phyloP scores from a whole-genome alignment of 2,329 filamentous ascomycete genomes.

The Diplodia scrobiculata region DNA sequence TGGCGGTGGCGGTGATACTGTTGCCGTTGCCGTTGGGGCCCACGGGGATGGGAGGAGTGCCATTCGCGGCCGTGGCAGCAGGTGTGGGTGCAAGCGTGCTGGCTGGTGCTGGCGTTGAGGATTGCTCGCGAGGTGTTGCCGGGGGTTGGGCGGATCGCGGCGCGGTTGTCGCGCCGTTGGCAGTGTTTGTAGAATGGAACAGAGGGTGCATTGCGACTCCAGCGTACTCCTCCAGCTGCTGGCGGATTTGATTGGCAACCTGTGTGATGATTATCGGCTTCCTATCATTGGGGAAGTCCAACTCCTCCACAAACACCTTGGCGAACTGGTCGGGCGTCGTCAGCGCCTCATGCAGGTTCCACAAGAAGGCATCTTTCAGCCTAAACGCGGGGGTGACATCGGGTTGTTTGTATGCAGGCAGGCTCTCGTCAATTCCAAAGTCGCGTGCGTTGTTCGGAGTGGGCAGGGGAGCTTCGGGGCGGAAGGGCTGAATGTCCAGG shows the following conservation, averaged over 20 bases:
- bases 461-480: constrained; percentile 66
- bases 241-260: constrained; percentile 91
- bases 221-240: constrained; percentile 93
- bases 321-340: constrained; percentile 96
- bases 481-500: constrained; percentile 80
- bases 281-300: constrained; percentile 78
- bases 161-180: background rate
- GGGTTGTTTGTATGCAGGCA: constrained; percentile 76
- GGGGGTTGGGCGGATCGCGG: constrained; percentile 1
- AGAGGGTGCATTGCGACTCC: constrained; percentile 90
- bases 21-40: constrained; percentile 39
- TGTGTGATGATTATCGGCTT: constrained; percentile 67
- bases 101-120: constrained; percentile 52
- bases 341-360: constrained; percentile 94
- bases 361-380: constrained; percentile 91
- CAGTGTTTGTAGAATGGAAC: constrained; percentile 64
- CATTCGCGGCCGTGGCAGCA: constrained; percentile 54
- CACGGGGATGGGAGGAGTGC: constrained; percentile 52
- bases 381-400: constrained; percentile 83
- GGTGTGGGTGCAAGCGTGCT: constrained; percentile 24
- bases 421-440: constrained; percentile 66
- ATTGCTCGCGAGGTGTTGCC: constrained; percentile 49
- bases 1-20: constrained; percentile 68
- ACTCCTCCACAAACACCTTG: constrained; percentile 82
- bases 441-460: constrained; percentile 61